Base-by-base conservation (phyloP, 495 filamentous ascomycete species). In the Penicillium waksmanii region DNA sequence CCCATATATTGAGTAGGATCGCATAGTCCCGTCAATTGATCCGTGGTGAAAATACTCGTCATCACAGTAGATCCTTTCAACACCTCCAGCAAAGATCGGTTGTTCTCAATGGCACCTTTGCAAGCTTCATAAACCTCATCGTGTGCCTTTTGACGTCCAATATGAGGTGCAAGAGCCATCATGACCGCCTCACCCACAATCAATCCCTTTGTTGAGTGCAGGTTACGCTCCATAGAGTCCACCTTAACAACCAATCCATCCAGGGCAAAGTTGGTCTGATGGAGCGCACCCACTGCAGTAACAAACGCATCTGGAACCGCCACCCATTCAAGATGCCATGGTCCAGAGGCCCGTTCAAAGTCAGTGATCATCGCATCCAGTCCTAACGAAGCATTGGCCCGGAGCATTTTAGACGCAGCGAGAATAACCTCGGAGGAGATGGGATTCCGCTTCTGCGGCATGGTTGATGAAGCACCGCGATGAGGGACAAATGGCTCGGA, bases 381-480 rank as follows among this genome's bases (percentile, higher is more conserved):
- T 12, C 49, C 58, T 2, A 75, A 72, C 12, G 80, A 64, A 1
- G 75, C 69, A 44, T 77, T 76, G 43, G 77, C 75, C 0, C 76
- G 64, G n/a, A 77, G 64, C 5, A 80, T 67, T 12, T 79, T 69
- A 21, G 79, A 80, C 2, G 77, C 75, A n/a, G 78, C 78, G 0
- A 80, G 56, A 31, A 80, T 81, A 21, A 80, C 73, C 54, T 80
- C 78, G 51, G 70, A 76, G 0, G 77, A 80, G 9, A 82, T 81
- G 0, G 78, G 78, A 55, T 82, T 82, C 12, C 78, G 70, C 65
- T 81, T 82, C 62, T 82, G 80, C 18, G 78, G 80, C 80, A 82
- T 82, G 0, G 80, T 82, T 0, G 73, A 77, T 15, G 75, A 79
- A 7, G 78, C 76, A 3, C 80, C 80, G 25, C 80, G 71, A 59